These are phyloP conservation scores for Astragalus membranaceus DNA, from an alignment of 306 rosid genomes.

Conservation along the genomic window DNA sequence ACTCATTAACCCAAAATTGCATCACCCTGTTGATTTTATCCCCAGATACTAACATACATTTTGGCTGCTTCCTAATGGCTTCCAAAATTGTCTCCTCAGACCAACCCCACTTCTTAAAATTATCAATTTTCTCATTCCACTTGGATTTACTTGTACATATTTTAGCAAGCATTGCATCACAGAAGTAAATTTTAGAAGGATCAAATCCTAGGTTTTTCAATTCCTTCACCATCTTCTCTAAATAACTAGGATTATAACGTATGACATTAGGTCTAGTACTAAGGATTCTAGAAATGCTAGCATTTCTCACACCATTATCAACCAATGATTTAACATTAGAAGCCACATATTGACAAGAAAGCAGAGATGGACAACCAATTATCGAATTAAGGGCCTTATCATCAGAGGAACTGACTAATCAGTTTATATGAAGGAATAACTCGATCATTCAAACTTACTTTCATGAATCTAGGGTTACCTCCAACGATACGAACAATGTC, in stretches of 20 bases:
- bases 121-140: constrained; percentile 35
- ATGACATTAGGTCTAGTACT: not conserved
- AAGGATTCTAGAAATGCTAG: not conserved
- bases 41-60: constrained; percentile 21
- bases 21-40: constrained; percentile 33
- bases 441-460: not conserved
- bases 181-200: constrained; percentile 15
- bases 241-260: too few relatives aligned
- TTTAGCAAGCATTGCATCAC: constrained; percentile 21
- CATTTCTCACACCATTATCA: not conserved
- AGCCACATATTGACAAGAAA: too few relatives aligned
- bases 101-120: constrained; percentile 50
- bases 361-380: not conserved
- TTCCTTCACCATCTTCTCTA: not conserved
- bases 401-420: not conserved
- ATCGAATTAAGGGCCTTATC: not conserved
- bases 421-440: constrained; percentile 9
- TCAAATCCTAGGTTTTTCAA: constrained; percentile 38
- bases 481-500: not conserved
- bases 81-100: constrained; percentile 29
- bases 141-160: constrained; percentile 2
- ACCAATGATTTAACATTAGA: not conserved
- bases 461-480: not conserved
- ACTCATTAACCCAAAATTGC: constrained; percentile 32
- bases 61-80: constrained; percentile 27